phyloP scores from a whole-genome alignment of 2,329 filamentous ascomycete genomes.

The Parascedosporium putredinis region DNA sequence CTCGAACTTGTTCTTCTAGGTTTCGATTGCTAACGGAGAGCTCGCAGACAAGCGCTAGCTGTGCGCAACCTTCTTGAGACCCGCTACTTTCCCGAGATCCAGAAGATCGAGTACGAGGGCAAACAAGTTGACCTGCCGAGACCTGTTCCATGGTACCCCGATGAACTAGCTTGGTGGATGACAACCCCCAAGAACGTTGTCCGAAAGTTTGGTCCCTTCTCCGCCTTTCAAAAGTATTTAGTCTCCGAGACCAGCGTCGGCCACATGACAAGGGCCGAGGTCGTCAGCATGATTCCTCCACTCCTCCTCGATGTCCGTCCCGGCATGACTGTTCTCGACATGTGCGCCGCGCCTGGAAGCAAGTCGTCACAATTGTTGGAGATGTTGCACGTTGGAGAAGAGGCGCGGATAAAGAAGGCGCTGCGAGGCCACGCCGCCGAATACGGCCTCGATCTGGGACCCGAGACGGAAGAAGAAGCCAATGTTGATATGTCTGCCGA shows the following conservation, averaged over 20 bases:
- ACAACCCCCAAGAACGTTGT: conserved; percentile 95
- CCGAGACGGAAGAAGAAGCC: conserved; percentile 35
- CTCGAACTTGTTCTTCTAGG: neutral
- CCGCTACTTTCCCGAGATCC: conserved; percentile 84
- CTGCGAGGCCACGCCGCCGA: conserved; percentile 53
- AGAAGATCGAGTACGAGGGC: conserved; percentile 74
- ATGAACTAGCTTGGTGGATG: conserved; percentile 94
- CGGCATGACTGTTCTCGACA: conserved; percentile 85
- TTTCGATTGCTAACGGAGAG: neutral
- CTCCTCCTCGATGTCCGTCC: conserved; percentile 84
- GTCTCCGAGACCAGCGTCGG: conserved; percentile 95
- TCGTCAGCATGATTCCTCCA: conserved; percentile 98
- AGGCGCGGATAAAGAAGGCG: conserved; percentile 68
- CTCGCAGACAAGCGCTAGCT: conserved; percentile 68
- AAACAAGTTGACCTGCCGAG: conserved; percentile 70
- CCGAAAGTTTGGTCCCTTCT: conserved; percentile 86
- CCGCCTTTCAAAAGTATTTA: conserved; percentile 93
- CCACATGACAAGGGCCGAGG: conserved; percentile 94
- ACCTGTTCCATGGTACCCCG: conserved; percentile 84
- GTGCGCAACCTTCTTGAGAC: conserved; percentile 83
- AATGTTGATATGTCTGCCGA: conserved; percentile 47
- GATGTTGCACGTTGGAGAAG: conserved; percentile 86
- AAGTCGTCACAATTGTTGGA: conserved; percentile 94
- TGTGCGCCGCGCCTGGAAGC: conserved; percentile 94
- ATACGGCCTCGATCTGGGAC: conserved; percentile 42